phyloP scores from a whole-genome alignment of 805 yeast genomes.

The Tetrapisispora phaffii region DNA sequence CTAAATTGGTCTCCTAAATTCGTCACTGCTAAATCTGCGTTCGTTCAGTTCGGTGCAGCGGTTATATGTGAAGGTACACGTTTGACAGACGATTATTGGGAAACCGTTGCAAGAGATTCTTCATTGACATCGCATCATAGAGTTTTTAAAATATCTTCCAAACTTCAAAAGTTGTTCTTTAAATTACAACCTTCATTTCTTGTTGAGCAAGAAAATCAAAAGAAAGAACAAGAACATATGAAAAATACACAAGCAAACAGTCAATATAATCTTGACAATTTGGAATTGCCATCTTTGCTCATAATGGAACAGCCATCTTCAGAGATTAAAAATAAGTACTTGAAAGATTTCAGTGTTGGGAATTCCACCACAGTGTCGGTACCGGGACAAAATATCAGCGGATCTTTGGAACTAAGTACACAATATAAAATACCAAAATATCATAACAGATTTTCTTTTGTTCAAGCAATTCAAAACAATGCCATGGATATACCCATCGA shows the following conservation, averaged over 20 bases:
- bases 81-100: constrained; percentile 50
- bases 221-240: background rate
- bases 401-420: constrained; percentile 26
- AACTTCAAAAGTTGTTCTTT: constrained; percentile 8
- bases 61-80: constrained; percentile 39
- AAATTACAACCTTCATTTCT: constrained; percentile 10
- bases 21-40: constrained; percentile 38
- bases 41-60: constrained; percentile 42
- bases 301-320: constrained; percentile 22
- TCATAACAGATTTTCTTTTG: constrained; percentile 26
- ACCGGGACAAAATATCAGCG: constrained; percentile 27
- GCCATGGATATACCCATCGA: constrained; percentile 25
- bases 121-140: constrained; percentile 38
- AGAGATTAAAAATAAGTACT: constrained; percentile 20
- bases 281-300: constrained; percentile 18
- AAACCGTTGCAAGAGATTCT: constrained; percentile 33
- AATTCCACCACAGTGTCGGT: constrained; percentile 18
- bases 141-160: constrained; percentile 27
- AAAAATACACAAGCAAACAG: background rate
- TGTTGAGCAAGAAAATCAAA: background rate
- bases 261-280: constrained; percentile 1
- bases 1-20: constrained; percentile 15
- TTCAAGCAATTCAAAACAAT: constrained; percentile 22
- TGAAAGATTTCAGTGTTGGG: constrained; percentile 16
- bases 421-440: constrained; percentile 27